Base-by-base conservation (phyloP, 495 filamentous ascomycete genomes). In the Penicillium goetzii region DNA sequence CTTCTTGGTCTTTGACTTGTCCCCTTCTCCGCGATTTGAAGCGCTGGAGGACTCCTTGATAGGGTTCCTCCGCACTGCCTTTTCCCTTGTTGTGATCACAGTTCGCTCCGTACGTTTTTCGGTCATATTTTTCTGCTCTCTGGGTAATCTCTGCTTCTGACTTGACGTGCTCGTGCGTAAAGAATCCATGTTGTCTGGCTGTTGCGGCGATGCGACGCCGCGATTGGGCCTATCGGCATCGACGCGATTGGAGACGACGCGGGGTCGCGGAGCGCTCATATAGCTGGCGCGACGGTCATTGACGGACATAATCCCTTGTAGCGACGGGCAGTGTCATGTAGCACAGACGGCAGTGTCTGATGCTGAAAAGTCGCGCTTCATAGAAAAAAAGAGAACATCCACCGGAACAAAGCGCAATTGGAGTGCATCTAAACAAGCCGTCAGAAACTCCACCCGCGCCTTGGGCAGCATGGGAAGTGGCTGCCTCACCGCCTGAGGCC, bases 1-100 rank as follows among this genome's bases (percentile, higher is more conserved):
- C 72, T 78, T 67, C 72, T 72, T 85, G 74, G 61, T 75, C 36
- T 67, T 76, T 69, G 65, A 74, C 40, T 73, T 77, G 47, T 85
- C 77, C 73, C 76, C 69, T 72, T 87, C 68, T 61, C 68, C 67
- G 54, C 78, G 66, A 55, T 74, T 83, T 25, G 76, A 66, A 54
- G 76, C 74, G 60, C 68, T 78, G 40, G 73, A 78, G 1, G 83
- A 72, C 45, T 85, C 82, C 72, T 89, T 88, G 56, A 88, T 81
- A 8, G 90, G 86, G 66, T 89, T 92, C 71, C 82, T 83, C 21
- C 88, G 81, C 65, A 84, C 75, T 14, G 88, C 64, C 47, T 83
- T 88, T 63, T 92, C 89, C 64, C 83, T 83, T 9, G 85, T 88
- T 12, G 89, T 88, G 54, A 90, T 74, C 59, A 85, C 82, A 28